phyloP scores from a whole-genome alignment of 768 basidiomycete genomes.

The Suillus decipiens region DNA sequence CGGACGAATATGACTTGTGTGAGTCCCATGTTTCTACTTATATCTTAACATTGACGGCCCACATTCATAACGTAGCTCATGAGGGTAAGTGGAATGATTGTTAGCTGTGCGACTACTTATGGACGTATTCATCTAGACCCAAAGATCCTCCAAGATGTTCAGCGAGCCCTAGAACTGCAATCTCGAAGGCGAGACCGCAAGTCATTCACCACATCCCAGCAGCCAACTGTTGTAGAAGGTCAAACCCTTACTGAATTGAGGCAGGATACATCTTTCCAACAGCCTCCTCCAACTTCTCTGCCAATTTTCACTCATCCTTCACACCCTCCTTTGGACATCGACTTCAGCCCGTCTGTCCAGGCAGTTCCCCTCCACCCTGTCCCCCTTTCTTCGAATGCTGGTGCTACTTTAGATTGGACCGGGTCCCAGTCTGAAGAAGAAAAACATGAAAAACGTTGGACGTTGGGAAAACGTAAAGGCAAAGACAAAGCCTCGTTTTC shows the following conservation, averaged over 20 bases:
- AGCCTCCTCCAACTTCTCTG: slow-evolving; percentile 15
- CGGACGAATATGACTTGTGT: slow-evolving; percentile 81
- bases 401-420: slow-evolving; percentile 75
- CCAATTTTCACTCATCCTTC: slow-evolving; percentile 10
- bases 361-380: slow-evolving; percentile 57
- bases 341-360: slow-evolving; percentile 69
- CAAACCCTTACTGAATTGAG: slow-evolving; percentile 29
- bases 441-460: slow-evolving; percentile 62
- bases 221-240: slow-evolving; percentile 21
- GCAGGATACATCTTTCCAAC: slow-evolving; percentile 30
- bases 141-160: slow-evolving; percentile 78
- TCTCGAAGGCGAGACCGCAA: slow-evolving; percentile 70
- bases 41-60: slow-evolving; percentile 13
- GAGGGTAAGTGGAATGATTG: slow-evolving; percentile 55
- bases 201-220: slow-evolving; percentile 24
- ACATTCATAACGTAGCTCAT: slow-evolving; percentile 48
- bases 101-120: slow-evolving; percentile 11
- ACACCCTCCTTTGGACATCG: slow-evolving; percentile 48
- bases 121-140: slow-evolving; percentile 53
- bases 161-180: slow-evolving; percentile 72
- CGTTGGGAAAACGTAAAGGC: slow-evolving; percentile 57
- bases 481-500: slow-evolving; percentile 49
- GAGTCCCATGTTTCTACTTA: slow-evolving; percentile 32
- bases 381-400: slow-evolving; percentile 68
- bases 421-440: slow-evolving; percentile 56